phyloP scores from a whole-genome alignment of 495 filamentous ascomycete species.

The Lichenothelia convexa region DNA sequence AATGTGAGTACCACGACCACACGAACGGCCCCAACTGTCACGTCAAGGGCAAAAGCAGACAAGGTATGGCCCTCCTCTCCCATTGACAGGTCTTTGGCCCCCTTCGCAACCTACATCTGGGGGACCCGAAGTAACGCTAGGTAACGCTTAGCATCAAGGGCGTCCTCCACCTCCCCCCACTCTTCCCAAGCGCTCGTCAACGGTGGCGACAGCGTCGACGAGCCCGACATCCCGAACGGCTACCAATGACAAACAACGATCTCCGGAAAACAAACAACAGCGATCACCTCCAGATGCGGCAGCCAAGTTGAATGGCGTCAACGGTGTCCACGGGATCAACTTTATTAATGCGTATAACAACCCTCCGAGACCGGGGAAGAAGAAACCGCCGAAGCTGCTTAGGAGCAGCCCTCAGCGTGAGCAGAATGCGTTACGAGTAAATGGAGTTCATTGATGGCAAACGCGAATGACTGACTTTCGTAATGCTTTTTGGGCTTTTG shows the following conservation, averaged over 20 bases:
- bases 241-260: no score
- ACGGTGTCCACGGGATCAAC: background rate
- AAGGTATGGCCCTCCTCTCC: slow-evolving; percentile 13
- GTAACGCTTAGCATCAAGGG: background rate
- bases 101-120: background rate
- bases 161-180: background rate
- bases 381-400: no score
- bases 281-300: background rate
- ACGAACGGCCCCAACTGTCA: slow-evolving; percentile 19
- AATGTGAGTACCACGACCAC: slow-evolving; percentile 30
- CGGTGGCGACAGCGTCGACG: background rate
- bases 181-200: background rate
- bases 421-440: no score
- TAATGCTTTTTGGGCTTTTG: no score
- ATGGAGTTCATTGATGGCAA: no score
- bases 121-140: background rate
- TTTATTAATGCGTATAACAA: background rate
- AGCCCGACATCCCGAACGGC: background rate
- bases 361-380: no score
- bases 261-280: no score
- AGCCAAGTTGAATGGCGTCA: background rate
- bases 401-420: no score
- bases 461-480: no score
- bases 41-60: slow-evolving; percentile 14
- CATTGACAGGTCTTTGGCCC: no score